A percentile compares a stretch with the other conserved stretches of the same genome.
These are phyloP conservation scores for Chlamydomonas sp. DNA, from an alignment of 139 green algal species.

Conservation along the genomic window DNA sequence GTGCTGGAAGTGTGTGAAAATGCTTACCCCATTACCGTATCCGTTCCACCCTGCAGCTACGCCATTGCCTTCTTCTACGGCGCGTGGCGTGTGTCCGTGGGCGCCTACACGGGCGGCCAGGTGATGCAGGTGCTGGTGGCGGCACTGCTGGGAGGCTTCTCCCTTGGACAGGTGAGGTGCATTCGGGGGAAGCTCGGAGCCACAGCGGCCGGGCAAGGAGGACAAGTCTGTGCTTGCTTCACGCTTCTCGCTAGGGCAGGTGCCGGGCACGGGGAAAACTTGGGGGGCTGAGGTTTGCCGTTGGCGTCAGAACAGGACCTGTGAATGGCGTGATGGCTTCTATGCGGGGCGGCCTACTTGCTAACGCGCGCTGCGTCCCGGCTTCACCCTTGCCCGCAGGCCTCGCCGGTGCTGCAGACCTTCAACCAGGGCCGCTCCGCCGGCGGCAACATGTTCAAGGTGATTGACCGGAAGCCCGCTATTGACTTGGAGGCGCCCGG, in stretches of 20 bases:
- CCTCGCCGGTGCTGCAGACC: conserved; percentile 46
- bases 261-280: conserved; percentile 15
- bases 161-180: no score
- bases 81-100: conserved; percentile 56
- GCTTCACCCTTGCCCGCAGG: conserved; percentile 34
- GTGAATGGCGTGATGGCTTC: no score
- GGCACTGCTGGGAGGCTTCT: conserved; percentile 76
- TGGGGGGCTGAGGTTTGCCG: background rate
- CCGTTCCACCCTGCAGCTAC: conserved; percentile 38
- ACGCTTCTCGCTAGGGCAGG: conserved; percentile 61
- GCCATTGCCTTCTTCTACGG: conserved; percentile 86
- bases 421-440: conserved; percentile 65
- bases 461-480: conserved; percentile 72
- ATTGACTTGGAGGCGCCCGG: conserved; percentile 51
- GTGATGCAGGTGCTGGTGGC: conserved; percentile 78
- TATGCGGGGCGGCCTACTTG: no score
- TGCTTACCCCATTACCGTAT: no score
- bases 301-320: background rate
- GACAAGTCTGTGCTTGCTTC: no score
- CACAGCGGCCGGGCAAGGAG: no score
- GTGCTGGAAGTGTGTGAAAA: no score
- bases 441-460: conserved; percentile 67
- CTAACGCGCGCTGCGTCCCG: background rate
- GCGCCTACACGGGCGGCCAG: conserved; percentile 63
- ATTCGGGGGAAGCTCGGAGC: no score